These are phyloP conservation scores for Nemania sp. DNA, from an alignment of 2,329 filamentous ascomycete species.

Conservation along the genomic window DNA sequence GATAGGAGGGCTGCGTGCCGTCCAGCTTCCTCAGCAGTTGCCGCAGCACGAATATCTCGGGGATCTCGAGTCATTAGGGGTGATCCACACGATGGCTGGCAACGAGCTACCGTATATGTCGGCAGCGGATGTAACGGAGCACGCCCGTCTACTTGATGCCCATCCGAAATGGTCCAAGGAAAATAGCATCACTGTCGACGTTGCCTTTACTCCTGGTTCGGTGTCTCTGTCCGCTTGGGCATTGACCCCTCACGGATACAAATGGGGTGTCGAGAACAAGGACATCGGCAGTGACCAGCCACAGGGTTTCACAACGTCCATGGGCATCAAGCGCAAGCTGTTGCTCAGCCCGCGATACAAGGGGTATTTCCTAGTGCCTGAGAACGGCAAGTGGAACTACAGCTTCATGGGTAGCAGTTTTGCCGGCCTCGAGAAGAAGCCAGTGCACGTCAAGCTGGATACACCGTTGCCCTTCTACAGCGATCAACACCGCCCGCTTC, in stretches of 20 bases:
- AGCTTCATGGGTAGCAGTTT: conserved; percentile 96
- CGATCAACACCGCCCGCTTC: conserved; percentile 86
- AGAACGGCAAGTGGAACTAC: conserved; percentile 93
- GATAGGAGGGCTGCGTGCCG: conserved; percentile 88
- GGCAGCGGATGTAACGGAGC: conserved; percentile 90
- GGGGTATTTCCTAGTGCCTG: conserved; percentile 95
- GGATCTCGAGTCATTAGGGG: conserved; percentile 83
- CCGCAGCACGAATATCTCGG: conserved; percentile 91
- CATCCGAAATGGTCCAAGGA: conserved; percentile 81
- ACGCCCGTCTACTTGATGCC: conserved; percentile 84
- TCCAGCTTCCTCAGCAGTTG: conserved; percentile 86
- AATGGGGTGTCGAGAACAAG: conserved; percentile 96
- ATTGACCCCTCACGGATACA: conserved; percentile 88
- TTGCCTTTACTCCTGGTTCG: conserved; percentile 94
- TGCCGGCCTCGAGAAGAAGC: conserved; percentile 85
- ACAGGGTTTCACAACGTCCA: conserved; percentile 85
- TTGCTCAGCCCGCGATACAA: conserved; percentile 90
- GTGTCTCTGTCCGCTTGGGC: conserved; percentile 94
- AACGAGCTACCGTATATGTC: conserved; percentile 98
- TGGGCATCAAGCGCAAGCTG: conserved; percentile 95
- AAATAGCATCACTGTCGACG: conserved; percentile 91
- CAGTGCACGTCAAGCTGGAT: conserved; percentile 90
- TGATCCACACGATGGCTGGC: conserved; percentile 94
- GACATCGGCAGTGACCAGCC: conserved; percentile 92
- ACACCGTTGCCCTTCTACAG: conserved; percentile 90